These are phyloP conservation scores for Colletotrichum noveboracense DNA, from an alignment of 2,329 filamentous ascomycete genomes.

Conservation along the genomic window DNA sequence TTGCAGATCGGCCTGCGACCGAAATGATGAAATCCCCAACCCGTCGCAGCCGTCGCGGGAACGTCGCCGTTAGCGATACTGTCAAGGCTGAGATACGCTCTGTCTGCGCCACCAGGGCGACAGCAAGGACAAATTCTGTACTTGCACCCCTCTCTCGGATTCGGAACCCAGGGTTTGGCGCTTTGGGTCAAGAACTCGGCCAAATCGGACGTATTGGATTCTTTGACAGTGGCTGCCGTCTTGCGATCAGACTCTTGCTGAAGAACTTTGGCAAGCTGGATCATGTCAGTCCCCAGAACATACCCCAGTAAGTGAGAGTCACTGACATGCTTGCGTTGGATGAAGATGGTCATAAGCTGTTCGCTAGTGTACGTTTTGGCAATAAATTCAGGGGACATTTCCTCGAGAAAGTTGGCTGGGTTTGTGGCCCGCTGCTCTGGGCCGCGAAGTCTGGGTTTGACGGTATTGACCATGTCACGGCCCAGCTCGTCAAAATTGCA, in stretches of 20 bases:
- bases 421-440: conserved; percentile 46
- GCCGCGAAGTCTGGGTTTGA: conserved; percentile 42
- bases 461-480: conserved; percentile 31
- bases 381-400: conserved; percentile 46
- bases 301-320: background rate
- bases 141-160: conserved; percentile 48
- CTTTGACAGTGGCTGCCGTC: background rate
- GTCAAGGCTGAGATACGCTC: conserved; percentile 55
- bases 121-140: conserved; percentile 57
- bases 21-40: conserved; percentile 56
- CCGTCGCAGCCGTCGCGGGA: conserved; percentile 52
- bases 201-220: background rate
- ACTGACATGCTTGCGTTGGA: conserved; percentile 55
- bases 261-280: conserved; percentile 8
- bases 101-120: conserved; percentile 45
- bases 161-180: conserved; percentile 41
- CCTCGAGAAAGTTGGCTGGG: conserved; percentile 47
- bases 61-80: conserved; percentile 55
- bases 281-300: too few species aligned
- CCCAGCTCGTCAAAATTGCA: conserved; percentile 41
- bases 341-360: conserved; percentile 53
- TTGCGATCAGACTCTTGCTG: conserved; percentile 8
- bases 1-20: conserved; percentile 49
- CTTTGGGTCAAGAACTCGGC: background rate
- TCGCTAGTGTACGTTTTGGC: conserved; percentile 45